Evolutionary conservation across 2,329 filamentous ascomycete species (phyloP), one percentile per base, ranked within the genome.

Genomic region (Aspergillus proliferans): DNA sequence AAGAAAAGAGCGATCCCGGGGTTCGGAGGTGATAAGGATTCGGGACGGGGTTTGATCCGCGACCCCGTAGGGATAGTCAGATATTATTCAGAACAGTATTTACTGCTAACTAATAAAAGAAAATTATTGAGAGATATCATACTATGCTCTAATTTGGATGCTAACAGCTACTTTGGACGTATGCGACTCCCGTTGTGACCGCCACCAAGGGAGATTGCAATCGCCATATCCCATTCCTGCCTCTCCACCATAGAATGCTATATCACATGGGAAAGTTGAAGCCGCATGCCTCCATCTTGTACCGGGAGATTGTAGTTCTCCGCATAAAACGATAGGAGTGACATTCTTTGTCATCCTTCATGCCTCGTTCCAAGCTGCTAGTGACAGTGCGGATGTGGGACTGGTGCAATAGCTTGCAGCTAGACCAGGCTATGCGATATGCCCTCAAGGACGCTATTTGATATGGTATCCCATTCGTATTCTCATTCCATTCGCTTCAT

Each of bases 1-100:
- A 6, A 41, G 50, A 45, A 53, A 49, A 54, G 41, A 48, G 52
- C 47, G 50, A 50, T 53, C 48, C 48, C 48, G 51, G 51, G 47
- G 53, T 49, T 51, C 53, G 46, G 43, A 43, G 45, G 54, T 52
- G 58, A 58, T 55, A 59, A 60, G 57, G 51, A 51, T 30, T 51
- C 58, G 58, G 56, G 52, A 53, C 46, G 53, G 51, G 49, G 54
- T 54, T 59, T 59, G 57, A 59, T 58, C 43, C 43, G 24, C 18
- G 18, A 22, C 21, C 2, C 41, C 26, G 26, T 30, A 30, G n/a
- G 34, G 34, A 19, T 38, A 38, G n/a, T 19, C n/a, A 38, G 34
- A 19, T 38, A 9, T 38, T 38, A n/a, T 38, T 15, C n/a, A 38
- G 34, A 28, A 28, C 8, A 28, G 26, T 30, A 30, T 1, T 30